Base-by-base conservation (phyloP, 805 yeast species). In the Kodamaea hsintzibuensis region DNA sequence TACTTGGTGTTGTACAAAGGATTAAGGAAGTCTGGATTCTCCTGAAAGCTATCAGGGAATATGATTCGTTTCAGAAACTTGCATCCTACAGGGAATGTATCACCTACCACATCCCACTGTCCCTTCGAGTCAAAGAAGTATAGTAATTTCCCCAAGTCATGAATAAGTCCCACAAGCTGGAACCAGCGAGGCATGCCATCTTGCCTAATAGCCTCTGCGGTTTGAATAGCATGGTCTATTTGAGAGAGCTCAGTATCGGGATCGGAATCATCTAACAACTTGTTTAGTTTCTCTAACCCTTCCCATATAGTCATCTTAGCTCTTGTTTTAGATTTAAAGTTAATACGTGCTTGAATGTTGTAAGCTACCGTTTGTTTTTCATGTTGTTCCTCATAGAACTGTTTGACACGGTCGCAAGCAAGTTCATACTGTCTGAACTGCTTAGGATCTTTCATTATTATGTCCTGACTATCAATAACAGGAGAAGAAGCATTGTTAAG, bases 21-120 rank as follows among this genome's bases (percentile, higher is more conserved):
- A 60, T 85, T 86, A 18, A 72, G 67, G 50, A 71, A 73, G 63
- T 86, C 91, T 1, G 87, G 86, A 64, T 86, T 86, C 18, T 71
- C 67, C 52, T 78, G 74, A 66, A 86, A 86, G 57, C 78, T 82
- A 38, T 84, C 86, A 44, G 84, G 79, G 58, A 81, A 82, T 12
- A 86, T 85, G 48, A 82, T 84, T 57, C 80, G 78, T 54, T 79
- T 79, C 60, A 82, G 83, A 61, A 78, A 85, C 55, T 78, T 77
- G 65, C 91, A 86, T 2, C 91, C 91, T 22, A 86, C 89, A 0
- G 91, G 89, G 61, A 86, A 86, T 2, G 91, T 86, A 63, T 86
- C 91, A 5, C 91, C 91, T 17, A 86, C 91, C 30, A 86, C 91
- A 63, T 86, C 90, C 91, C 91, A 86, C 65, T 86, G 91, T 7